These are phyloP conservation scores for Mycena latifolia DNA, from an alignment of 768 basidiomycete species.

Conservation along the genomic window DNA sequence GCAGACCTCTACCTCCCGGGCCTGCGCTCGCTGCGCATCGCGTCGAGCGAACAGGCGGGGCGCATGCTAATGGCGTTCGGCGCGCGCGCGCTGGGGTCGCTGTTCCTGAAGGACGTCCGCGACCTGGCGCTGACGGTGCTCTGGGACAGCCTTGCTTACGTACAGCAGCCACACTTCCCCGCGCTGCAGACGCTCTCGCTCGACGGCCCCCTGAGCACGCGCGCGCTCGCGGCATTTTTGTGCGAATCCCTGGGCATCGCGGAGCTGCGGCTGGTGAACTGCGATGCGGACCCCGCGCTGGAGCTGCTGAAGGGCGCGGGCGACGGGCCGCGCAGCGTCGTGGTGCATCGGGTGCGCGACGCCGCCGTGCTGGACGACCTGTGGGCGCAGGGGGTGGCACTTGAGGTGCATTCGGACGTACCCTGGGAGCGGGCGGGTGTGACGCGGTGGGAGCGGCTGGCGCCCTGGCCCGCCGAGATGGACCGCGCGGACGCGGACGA, in stretches of 20 bases:
- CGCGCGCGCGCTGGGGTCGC: constrained; percentile 9
- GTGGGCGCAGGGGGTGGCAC: neutral
- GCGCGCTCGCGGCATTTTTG: constrained; percentile 3
- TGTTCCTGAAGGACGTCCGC: constrained; percentile 25
- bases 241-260: constrained; percentile 1
- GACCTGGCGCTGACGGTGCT: neutral
- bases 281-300: constrained; percentile 26
- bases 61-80: constrained; percentile 12
- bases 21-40: constrained; percentile 28
- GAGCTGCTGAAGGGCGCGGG: neutral
- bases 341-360: constrained; percentile 23
- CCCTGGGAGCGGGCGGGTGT: neutral
- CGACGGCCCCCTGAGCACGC: neutral
- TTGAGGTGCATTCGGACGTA: constrained; percentile 7
- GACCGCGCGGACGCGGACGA: constrained; percentile 23
- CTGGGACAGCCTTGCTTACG: neutral
- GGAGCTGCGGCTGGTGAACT: constrained; percentile 25
- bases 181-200: constrained; percentile 19
- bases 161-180: neutral
- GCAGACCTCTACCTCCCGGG: constrained; percentile 13
- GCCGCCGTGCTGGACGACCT: neutral
- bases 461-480: constrained; percentile 19
- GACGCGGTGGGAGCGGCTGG: constrained; percentile 18
- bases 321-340: neutral
- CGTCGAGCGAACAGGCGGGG: neutral